Percentiles rank a stretch among this genome's conserved stretches.
Conservation (phyloP, 352 stramenopile genomes). For the Phytophthora sp. region DNA sequence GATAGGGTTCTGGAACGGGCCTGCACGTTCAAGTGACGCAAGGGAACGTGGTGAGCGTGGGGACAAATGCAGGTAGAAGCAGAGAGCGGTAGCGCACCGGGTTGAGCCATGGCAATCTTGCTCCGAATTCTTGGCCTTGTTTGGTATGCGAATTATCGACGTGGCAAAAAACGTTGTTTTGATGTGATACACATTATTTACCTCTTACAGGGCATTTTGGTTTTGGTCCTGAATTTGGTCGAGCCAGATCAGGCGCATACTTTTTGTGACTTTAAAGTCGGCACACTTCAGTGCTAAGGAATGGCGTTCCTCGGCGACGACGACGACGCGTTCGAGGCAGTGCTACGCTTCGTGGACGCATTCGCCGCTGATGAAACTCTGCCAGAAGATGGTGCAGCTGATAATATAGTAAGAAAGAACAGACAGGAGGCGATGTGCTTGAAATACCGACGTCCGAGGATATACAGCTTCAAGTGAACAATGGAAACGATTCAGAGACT, state of each 20-base stretch:
- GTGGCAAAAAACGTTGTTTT: constrained; percentile 18
- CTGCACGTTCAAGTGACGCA: constrained; percentile 32
- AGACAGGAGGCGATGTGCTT: constrained; percentile 1
- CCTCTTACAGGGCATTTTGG: no score
- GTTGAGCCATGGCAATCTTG: constrained; percentile 41
- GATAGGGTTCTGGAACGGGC: constrained; percentile 65
- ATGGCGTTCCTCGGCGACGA: constrained; percentile 34
- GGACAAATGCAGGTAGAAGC: background rate
- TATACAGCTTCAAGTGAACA: constrained; percentile 14
- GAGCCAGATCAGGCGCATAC: constrained; percentile 8
- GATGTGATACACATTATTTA: constrained; percentile 15
- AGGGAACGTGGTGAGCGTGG: background rate
- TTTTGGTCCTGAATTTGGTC: constrained; percentile 3
- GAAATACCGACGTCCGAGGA: constrained; percentile 9
- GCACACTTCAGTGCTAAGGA: background rate
- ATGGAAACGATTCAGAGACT: background rate
- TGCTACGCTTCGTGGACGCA: constrained; percentile 38
- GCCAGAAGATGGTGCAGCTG: background rate
- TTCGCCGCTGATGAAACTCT: constrained; percentile 7
- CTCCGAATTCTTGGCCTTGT: background rate
- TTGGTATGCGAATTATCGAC: constrained; percentile 10
- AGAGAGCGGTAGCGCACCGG: constrained; percentile 18
- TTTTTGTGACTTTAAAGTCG: background rate
- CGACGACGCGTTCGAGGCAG: constrained; percentile 35
- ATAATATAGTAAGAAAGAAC: background rate